phyloP scores from a whole-genome alignment of 495 filamentous ascomycete genomes.

The Pseudevernia furfuracea region DNA sequence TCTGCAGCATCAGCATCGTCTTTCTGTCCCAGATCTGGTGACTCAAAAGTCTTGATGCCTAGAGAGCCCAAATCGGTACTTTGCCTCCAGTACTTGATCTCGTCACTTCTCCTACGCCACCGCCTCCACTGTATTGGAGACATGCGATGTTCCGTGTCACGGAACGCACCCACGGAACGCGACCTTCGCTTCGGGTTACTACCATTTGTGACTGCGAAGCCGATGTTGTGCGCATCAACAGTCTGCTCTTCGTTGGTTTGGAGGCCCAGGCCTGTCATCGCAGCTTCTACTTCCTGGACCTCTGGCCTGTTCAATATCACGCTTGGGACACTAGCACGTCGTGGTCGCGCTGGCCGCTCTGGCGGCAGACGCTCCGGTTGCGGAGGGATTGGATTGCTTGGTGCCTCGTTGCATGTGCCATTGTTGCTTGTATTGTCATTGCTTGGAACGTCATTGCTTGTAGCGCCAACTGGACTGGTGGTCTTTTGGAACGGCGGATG shows the following conservation, averaged over 20 bases:
- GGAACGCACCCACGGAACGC: constrained; percentile 29
- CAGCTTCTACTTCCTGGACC: constrained; percentile 17
- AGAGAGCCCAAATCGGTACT: constrained; percentile 23
- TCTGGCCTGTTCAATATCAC: constrained; percentile 22
- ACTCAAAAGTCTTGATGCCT: constrained; percentile 12
- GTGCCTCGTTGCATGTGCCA: not conserved
- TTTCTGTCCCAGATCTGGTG: constrained; percentile 12
- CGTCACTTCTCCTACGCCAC: constrained; percentile 31
- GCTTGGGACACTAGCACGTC: constrained; percentile 26
- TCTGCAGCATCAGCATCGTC: constrained; percentile 29
- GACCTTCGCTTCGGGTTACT: constrained; percentile 32
- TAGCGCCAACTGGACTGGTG: constrained; percentile 3
- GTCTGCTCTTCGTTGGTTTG: constrained; percentile 16
- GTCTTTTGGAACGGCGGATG: constrained; percentile 13
- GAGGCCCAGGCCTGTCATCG: constrained; percentile 20
- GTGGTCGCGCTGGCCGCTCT: constrained; percentile 19
- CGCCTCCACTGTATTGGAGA: constrained; percentile 34
- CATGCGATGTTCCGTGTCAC: constrained; percentile 31
- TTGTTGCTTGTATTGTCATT: not conserved
- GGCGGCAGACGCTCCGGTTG: constrained; percentile 16
- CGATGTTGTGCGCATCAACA: constrained; percentile 22
- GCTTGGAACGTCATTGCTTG: not conserved
- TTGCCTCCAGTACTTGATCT: constrained; percentile 30
- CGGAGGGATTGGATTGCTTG: not conserved
- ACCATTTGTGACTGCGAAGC: constrained; percentile 28